Conservation (phyloP, 306 rosid genomes). For the Castanea crenata region DNA sequence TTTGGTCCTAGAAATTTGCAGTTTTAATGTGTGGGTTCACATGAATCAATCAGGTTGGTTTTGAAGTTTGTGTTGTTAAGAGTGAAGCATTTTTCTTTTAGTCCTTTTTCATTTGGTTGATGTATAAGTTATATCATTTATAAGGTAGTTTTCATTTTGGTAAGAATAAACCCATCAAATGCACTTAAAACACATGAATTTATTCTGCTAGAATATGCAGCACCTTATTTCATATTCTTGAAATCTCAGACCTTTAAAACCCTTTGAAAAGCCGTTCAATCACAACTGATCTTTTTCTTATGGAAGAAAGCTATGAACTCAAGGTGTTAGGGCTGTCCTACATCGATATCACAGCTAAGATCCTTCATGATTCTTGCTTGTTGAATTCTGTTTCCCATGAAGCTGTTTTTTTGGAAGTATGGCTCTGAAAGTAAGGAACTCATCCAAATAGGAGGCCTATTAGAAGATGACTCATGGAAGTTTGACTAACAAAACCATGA, state of each 20-base stretch:
- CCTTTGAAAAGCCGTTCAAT: background rate
- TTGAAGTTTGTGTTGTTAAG: background rate
- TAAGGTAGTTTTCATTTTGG: background rate
- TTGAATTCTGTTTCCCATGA: too few species aligned
- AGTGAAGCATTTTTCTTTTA: background rate
- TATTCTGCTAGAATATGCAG: background rate
- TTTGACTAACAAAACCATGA: too few species aligned
- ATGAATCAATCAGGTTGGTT: background rate
- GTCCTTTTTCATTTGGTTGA: background rate
- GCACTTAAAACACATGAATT: background rate
- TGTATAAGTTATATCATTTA: background rate
- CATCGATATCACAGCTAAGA: background rate
- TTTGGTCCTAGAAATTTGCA: background rate
- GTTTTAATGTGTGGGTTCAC: background rate
- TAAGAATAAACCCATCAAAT: background rate
- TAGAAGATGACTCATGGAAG: too few species aligned
- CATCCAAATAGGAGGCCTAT: too few species aligned
- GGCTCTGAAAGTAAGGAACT: too few species aligned
- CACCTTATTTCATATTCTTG: background rate
- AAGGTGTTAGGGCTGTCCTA: background rate
- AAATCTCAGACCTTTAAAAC: background rate
- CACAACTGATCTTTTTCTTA: background rate
- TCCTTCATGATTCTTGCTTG: background rate
- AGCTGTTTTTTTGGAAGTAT: too few species aligned
- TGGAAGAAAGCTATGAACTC: background rate